Base-by-base conservation (phyloP, 148 eudicot species). In the Rhododendron henanense region DNA sequence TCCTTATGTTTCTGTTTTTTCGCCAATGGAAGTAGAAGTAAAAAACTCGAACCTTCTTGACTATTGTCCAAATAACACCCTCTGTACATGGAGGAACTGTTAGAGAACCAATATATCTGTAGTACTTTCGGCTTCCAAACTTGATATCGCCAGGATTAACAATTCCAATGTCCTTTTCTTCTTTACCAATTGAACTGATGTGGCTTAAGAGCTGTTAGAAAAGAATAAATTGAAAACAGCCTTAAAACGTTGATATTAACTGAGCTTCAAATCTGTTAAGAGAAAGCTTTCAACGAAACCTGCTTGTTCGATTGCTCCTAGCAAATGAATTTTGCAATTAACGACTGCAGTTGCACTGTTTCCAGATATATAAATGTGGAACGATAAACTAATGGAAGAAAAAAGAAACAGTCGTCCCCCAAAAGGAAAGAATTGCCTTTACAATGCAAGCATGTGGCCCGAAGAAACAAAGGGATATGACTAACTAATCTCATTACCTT, bases 81-180 rank as follows among this genome's bases (percentile, higher is more conserved):
- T 91, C 93, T 6, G 93, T 88, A 87, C 93, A 91, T 31, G 93
- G 93, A 13, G 93, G 93, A 85, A 71, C 85, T 11, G 93, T 89
- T 4, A 89, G 91, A 71, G 91, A 91, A 83, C 93, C 93, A 21
- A 88, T 31, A 44, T 90, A 89, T 83, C 91, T 89, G 80, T 84
- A 91, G 78, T 88, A 89, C 25, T 81, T 89, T 65, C 79, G 84
- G 86, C 87, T 88, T n/a, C 83, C 88, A 55, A 87, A 83, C 74
- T 78, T 85, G 78, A 88, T 81, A 3, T 85, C 65, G 33, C 73
- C 37, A 44, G 90, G 90, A 79, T 81, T 83, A 59, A 91, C 84
- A 44, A 73, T 31, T 35, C 93, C 90, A 85, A 88, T 59, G 28
- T 82, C 85, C 16, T 15, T 78, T 25, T 84, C 85, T 55, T 84